Evolutionary conservation across 441 rosid species (phyloP), one percentile per base, ranked within the genome.

Genomic region (Hura crepitans): DNA sequence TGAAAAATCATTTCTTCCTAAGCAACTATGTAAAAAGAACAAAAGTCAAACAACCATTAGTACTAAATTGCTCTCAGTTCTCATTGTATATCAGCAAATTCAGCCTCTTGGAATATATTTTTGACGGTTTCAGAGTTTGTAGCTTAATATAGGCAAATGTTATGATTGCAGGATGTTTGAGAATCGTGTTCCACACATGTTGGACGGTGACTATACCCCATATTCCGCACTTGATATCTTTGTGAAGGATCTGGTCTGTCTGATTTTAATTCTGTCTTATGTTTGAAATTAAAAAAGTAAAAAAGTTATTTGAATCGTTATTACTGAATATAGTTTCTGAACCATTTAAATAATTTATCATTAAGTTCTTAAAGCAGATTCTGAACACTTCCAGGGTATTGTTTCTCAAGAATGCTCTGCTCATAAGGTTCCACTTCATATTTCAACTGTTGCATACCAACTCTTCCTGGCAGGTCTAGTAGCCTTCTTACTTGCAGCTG

Each of bases 141-240:
- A 23, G 43, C 27, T 12, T 66, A 67, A 60, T 56, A n/a, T 49
- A 9, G 20, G 31, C 17, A 51, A 54, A 18, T 75, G 47, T 69
- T 76, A 49, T 56, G 72, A 64, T 81, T 81, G 84, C 89, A 95
- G 99, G 97, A 92, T 95, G 97, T 87, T 90, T 85, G 97, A 89
- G 85, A 95, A 95, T 77, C 96, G 99, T 27, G 99, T 89, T 80
- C 97, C 97, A 0, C 99, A 95, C 82, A 92, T 95, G 97, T 71
- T 95, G 81, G 96, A 92, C 72, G 87, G 90, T 72, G 97, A 95
- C 79, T 95, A 90, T 60, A 89, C 97, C 70, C 97, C 99, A 28
- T 84, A 86, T 77, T 95, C 99, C 57, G 97, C 99, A 37, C 97
- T 95, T 65, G 97, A 92, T 81, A 95, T 95, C 67, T 95, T 92